These are phyloP conservation scores for Aspergillus cejpii DNA, from an alignment of 2,329 filamentous ascomycete genomes.

Conservation along the genomic window DNA sequence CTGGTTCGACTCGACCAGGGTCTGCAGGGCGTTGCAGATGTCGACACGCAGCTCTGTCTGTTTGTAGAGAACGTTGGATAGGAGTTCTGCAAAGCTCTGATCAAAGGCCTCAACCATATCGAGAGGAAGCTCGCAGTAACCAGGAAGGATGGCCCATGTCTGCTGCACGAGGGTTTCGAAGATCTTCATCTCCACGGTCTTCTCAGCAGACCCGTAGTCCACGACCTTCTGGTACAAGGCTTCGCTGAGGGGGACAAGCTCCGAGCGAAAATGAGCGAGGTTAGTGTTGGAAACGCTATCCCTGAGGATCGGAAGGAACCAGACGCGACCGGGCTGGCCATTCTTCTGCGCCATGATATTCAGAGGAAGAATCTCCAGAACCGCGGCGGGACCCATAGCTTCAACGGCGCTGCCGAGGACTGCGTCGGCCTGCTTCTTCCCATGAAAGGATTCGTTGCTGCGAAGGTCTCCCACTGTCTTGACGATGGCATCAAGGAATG, in stretches of 20 bases:
- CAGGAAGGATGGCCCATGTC: constrained; percentile 87
- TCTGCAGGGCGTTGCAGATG: constrained; percentile 78
- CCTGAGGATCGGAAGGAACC: constrained; percentile 86
- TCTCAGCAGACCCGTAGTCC: constrained; percentile 72
- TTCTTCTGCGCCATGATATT: constrained; percentile 73
- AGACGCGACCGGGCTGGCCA: constrained; percentile 78
- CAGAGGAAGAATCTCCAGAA: constrained; percentile 74
- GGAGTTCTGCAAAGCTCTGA: constrained; percentile 77
- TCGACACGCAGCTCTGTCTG: constrained; percentile 82
- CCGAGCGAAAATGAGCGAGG: constrained; percentile 73
- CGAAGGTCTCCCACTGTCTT: constrained; percentile 80
- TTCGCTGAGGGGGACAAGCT: constrained; percentile 85
- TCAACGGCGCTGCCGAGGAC: constrained; percentile 81
- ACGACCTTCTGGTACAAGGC: constrained; percentile 82
- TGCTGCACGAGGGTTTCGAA: constrained; percentile 95
- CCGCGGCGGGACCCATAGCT: constrained; percentile 81
- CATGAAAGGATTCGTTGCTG: constrained; percentile 77
- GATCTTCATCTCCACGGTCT: constrained; percentile 95
- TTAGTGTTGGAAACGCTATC: constrained; percentile 86
- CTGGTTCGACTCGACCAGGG: constrained; percentile 86
- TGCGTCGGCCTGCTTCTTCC: constrained; percentile 90
- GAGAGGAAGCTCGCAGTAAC: constrained; percentile 87
- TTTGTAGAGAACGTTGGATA: constrained; percentile 87
- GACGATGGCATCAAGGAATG: constrained; percentile 68
- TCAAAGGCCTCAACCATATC: constrained; percentile 74